A percentile compares a stretch with the other conserved stretches of the same genome.
These are phyloP conservation scores for Botryosphaeria dothidea DNA, from an alignment of 2,329 filamentous ascomycete genomes.

Conservation along the genomic window DNA sequence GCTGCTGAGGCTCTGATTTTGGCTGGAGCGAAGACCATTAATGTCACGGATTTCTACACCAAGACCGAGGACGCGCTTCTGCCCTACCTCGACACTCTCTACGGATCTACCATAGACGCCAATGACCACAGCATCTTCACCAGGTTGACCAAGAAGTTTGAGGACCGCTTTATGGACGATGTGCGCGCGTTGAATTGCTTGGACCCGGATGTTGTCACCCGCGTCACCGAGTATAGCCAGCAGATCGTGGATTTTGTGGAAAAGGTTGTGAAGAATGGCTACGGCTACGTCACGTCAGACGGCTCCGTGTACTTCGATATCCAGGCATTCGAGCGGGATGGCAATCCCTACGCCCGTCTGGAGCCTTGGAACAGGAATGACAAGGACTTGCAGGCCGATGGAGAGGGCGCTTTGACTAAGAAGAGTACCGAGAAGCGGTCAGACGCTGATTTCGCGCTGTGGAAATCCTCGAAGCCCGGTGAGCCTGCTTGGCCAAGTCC, in stretches of 20 bases:
- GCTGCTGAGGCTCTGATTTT: conserved; percentile 53
- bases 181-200: conserved; percentile 86
- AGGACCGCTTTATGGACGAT: conserved; percentile 83
- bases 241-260: conserved; percentile 86
- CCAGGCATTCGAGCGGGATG: conserved; percentile 76
- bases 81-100: conserved; percentile 73
- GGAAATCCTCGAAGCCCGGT: conserved; percentile 89
- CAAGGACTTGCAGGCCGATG: conserved; percentile 80
- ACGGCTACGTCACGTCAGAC: conserved; percentile 72
- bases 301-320: conserved; percentile 97
- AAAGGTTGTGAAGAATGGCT: conserved; percentile 79
- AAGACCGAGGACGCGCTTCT: conserved; percentile 69
- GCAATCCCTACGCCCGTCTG: conserved; percentile 82
- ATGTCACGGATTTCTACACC: conserved; percentile 54
- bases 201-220: conserved; percentile 76
- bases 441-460: conserved; percentile 84
- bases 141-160: conserved; percentile 80
- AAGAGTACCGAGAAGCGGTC: conserved; percentile 68
- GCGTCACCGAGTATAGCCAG: conserved; percentile 89
- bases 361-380: conserved; percentile 85
- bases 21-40: conserved; percentile 26
- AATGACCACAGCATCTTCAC: conserved; percentile 78
- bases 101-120: conserved; percentile 59
- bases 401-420: conserved; percentile 76
- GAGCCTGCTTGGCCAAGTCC: conserved; percentile 88